These are phyloP conservation scores for Suillus alpinus DNA, from an alignment of 768 basidiomycete genomes.

Conservation along the genomic window DNA sequence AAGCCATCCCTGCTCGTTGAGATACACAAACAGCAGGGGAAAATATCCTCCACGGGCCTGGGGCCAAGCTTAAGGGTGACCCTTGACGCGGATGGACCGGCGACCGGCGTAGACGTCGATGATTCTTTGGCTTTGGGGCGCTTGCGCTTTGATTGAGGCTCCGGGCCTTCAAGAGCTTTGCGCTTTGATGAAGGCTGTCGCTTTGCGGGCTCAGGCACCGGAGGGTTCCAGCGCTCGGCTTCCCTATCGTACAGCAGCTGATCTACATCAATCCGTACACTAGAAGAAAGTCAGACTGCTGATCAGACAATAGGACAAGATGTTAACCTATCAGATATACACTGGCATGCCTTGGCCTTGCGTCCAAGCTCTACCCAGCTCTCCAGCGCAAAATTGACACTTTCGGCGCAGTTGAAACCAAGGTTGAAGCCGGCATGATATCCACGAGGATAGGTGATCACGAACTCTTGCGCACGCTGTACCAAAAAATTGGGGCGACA, in stretches of 20 bases:
- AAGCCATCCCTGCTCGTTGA: slow-evolving; percentile 52
- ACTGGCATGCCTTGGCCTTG: slow-evolving; percentile 72
- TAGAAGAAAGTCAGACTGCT: slow-evolving; percentile 29
- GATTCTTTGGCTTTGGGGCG: slow-evolving; percentile 18
- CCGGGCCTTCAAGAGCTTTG: slow-evolving; percentile 32
- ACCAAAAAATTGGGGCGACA: slow-evolving; percentile 85
- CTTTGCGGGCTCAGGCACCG: neutral
- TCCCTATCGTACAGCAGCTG: slow-evolving; percentile 71
- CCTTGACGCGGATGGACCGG: slow-evolving; percentile 38
- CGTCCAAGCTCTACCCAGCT: slow-evolving; percentile 91
- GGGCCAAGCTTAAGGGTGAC: slow-evolving; percentile 70
- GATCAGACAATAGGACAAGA: neutral
- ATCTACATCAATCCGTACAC: slow-evolving; percentile 93
- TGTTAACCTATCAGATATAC: slow-evolving; percentile 67
- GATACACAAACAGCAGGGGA: slow-evolving; percentile 70
- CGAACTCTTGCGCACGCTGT: slow-evolving; percentile 93
- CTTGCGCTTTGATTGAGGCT: slow-evolving; percentile 24
- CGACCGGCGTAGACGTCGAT: slow-evolving; percentile 8
- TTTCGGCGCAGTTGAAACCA: slow-evolving; percentile 95
- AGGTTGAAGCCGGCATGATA: slow-evolving; percentile 98
- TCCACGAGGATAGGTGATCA: slow-evolving; percentile 91
- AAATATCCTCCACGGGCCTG: slow-evolving; percentile 53
- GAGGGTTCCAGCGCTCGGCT: slow-evolving; percentile 34
- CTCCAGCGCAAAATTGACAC: slow-evolving; percentile 94
- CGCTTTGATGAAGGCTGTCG: slow-evolving; percentile 33